Percentiles rank a stretch among this genome's conserved stretches.
Evolutionary conservation across 192 early-diverging fungal genomes (phyloP).

Genomic region (Gonapodya sp.): DNA sequence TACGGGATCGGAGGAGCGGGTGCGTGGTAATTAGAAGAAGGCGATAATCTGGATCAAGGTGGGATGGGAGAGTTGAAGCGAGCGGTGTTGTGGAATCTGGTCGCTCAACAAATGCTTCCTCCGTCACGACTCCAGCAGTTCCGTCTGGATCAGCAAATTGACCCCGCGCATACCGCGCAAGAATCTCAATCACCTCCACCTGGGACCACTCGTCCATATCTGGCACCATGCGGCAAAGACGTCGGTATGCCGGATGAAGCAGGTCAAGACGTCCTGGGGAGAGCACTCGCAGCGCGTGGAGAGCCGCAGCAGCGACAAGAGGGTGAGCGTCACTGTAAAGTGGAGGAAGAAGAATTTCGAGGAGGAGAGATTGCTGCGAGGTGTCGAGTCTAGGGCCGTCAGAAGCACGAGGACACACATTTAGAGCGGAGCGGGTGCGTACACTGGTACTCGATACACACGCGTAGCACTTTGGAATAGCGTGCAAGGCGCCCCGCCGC

Average conservation of each 20-base stretch:
- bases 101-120: no score
- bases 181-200: constrained; percentile 66
- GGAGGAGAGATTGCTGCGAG: not conserved
- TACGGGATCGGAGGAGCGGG: constrained; percentile 75
- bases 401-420: not conserved
- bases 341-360: not conserved
- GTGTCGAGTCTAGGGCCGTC: not conserved
- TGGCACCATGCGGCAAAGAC: constrained; percentile 71
- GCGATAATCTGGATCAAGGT: constrained; percentile 70
- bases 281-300: not conserved
- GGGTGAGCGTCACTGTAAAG: not conserved
- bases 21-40: constrained; percentile 56
- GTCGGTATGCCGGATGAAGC: constrained; percentile 81
- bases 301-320: not conserved
- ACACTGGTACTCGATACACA: constrained; percentile 12
- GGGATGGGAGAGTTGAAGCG: constrained; percentile 8
- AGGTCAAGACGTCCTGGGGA: constrained; percentile 40
- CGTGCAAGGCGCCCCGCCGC: constrained; percentile 82
- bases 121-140: constrained; percentile 20
- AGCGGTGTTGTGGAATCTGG: constrained; percentile 5
- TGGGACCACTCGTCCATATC: constrained; percentile 97
- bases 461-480: constrained; percentile 79
- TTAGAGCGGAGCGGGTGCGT: not conserved
- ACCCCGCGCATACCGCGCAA: constrained; percentile 68
- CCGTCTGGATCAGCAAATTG: constrained; percentile 41